Percentiles rank a stretch among this genome's conserved stretches.
Evolutionary conservation across 2,329 filamentous ascomycete species (phyloP).

Genomic region (Didymella glomerata): DNA sequence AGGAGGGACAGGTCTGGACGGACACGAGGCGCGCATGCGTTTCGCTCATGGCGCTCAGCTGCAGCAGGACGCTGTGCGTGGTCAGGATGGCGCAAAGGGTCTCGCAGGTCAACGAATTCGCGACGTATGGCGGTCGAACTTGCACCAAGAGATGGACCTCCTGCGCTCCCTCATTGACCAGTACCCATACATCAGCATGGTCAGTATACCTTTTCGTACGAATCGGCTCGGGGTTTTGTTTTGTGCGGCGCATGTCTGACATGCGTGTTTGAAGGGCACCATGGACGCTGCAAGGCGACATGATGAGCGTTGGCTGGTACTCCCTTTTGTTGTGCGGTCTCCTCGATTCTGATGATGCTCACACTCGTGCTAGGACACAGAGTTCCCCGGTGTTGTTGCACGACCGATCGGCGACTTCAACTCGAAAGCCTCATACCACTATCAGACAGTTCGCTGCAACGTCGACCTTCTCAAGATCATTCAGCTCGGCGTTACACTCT

Average conservation of each 20-base stretch:
- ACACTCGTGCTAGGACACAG: constrained; percentile 75
- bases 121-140: constrained; percentile 93
- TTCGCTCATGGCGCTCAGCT: constrained; percentile 76
- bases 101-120: constrained; percentile 78
- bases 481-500: constrained; percentile 92
- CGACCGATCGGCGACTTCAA: constrained; percentile 93
- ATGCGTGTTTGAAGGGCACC: constrained; percentile 22
- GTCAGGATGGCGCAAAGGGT: constrained; percentile 64
- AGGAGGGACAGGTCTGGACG: constrained; percentile 74
- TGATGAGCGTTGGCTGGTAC: constrained; percentile 18
- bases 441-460: constrained; percentile 96
- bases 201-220: constrained; percentile 58
- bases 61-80: constrained; percentile 61
- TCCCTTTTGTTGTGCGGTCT: constrained; percentile 6
- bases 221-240: constrained; percentile 2
- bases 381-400: constrained; percentile 97
- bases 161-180: constrained; percentile 84
- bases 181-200: constrained; percentile 98
- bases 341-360: constrained; percentile 21
- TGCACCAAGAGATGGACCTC: constrained; percentile 88
- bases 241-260: constrained; percentile 16
- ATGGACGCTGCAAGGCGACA: constrained; percentile 15
- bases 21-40: constrained; percentile 86
- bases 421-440: constrained; percentile 97
- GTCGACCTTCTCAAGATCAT: constrained; percentile 98